Conservation (phyloP, 305 asterid genomes). For the Andrographis paniculata region DNA sequence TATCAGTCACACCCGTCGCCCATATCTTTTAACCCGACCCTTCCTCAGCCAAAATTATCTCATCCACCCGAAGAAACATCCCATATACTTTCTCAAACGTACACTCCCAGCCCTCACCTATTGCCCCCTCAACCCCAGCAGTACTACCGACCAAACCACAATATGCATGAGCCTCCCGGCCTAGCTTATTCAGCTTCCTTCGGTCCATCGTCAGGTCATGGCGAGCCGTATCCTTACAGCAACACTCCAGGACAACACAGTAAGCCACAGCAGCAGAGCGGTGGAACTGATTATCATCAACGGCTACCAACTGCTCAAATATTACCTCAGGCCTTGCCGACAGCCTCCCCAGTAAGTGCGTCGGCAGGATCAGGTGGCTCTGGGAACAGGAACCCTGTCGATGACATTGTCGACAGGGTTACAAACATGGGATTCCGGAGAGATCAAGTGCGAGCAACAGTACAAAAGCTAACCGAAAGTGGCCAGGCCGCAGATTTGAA, state of each 20-base stretch:
- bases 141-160: conserved; percentile 40
- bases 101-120: conserved; percentile 39
- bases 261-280: conserved; percentile 45
- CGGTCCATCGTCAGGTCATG: conserved; percentile 46
- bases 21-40: not conserved
- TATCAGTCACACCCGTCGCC: not conserved
- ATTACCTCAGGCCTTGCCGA: conserved; percentile 82
- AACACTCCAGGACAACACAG: conserved; percentile 49
- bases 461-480: conserved; percentile 71
- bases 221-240: conserved; percentile 57
- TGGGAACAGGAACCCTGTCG: conserved; percentile 73
- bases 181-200: conserved; percentile 53
- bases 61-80: conserved; percentile 1
- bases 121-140: conserved; percentile 50
- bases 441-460: conserved; percentile 82
- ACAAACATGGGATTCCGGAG: conserved; percentile 88
- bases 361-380: conserved; percentile 44
- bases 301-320: conserved; percentile 86
- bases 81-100: conserved; percentile 35
- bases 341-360: conserved; percentile 47
- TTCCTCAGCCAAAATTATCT: not conserved
- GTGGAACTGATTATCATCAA: conserved; percentile 59
- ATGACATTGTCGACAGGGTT: conserved; percentile 91
- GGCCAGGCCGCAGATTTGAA: conserved; percentile 91
- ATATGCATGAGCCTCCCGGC: conserved; percentile 60